Evolutionary conservation across 108 stramenopile species (phyloP).

Genomic region (Cyclotella cryptica): DNA sequence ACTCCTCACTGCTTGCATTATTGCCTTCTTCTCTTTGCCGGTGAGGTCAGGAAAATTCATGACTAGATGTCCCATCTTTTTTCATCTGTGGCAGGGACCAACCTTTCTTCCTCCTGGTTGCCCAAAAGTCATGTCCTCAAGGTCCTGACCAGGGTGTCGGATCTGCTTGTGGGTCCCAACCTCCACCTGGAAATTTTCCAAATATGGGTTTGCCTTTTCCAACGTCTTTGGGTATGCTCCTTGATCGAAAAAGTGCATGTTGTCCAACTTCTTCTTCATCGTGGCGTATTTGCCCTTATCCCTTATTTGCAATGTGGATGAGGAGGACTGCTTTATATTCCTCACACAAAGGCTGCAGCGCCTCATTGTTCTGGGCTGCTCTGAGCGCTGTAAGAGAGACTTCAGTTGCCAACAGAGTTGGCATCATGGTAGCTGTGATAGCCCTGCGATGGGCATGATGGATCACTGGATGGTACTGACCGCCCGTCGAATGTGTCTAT

Average conservation of each 20-base stretch:
- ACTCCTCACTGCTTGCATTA: too few species aligned
- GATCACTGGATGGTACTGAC: slow-evolving; percentile 1
- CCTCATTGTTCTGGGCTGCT: not conserved
- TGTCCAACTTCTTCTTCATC: too few species aligned
- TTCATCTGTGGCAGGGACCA: not conserved
- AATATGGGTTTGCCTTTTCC: not conserved
- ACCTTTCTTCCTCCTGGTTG: not conserved
- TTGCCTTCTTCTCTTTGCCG: not conserved
- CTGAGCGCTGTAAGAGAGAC: too few species aligned
- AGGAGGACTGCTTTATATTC: not conserved
- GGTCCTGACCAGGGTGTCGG: not conserved
- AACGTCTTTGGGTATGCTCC: too few species aligned
- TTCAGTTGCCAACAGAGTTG: not conserved
- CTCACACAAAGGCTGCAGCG: not conserved
- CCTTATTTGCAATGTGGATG: too few species aligned
- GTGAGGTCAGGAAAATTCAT: not conserved
- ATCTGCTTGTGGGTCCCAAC: not conserved
- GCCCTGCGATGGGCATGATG: not conserved
- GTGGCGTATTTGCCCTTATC: too few species aligned
- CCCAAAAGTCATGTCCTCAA: not conserved
- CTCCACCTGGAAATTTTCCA: not conserved
- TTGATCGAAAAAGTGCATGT: too few species aligned
- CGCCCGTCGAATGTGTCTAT: not conserved
- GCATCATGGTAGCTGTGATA: too few species aligned
- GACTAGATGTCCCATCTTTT: too few species aligned